Evolutionary conservation across 2,329 filamentous ascomycete species (phyloP).

Genomic region (Sporothrix variecibatus): DNA sequence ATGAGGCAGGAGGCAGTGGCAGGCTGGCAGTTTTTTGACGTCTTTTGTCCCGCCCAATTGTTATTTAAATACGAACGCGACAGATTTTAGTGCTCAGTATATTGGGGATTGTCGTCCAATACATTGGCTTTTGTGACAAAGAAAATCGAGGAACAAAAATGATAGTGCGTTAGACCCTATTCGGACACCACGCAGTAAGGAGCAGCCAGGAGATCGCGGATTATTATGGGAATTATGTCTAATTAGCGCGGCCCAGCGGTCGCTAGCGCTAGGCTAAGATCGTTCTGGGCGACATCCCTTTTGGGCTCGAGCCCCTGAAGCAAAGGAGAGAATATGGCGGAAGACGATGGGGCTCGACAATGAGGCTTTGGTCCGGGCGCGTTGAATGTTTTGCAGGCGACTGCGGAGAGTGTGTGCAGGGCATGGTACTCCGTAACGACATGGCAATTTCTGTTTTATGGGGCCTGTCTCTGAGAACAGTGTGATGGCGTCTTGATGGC

Average conservation of each 20-base stretch:
- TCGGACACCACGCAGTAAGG: background rate
- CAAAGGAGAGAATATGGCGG: background rate
- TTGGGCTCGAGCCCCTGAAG: constrained; percentile 12
- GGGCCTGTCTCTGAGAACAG: background rate
- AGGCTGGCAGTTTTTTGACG: background rate
- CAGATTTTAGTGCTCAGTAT: background rate
- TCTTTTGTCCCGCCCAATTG: background rate
- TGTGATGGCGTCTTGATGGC: background rate
- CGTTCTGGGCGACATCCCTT: constrained; percentile 8
- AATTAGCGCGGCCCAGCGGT: constrained; percentile 5
- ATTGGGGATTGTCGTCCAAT: background rate
- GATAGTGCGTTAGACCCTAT: background rate
- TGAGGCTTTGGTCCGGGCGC: background rate
- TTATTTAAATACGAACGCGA: background rate
- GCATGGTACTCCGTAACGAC: background rate
- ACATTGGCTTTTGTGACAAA: background rate
- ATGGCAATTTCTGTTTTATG: constrained; percentile 10
- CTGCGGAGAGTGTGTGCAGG: background rate
- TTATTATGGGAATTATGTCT: background rate
- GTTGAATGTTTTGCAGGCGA: background rate
- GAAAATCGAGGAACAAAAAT: background rate
- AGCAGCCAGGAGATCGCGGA: constrained; percentile 11
- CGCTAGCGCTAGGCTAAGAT: constrained; percentile 10
- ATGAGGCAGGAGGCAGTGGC: background rate
- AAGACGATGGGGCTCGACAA: background rate